A percentile compares a stretch with the other conserved stretches of the same genome.
Evolutionary conservation across 345 rosid species (phyloP).

Genomic region (Garcia nutans): DNA sequence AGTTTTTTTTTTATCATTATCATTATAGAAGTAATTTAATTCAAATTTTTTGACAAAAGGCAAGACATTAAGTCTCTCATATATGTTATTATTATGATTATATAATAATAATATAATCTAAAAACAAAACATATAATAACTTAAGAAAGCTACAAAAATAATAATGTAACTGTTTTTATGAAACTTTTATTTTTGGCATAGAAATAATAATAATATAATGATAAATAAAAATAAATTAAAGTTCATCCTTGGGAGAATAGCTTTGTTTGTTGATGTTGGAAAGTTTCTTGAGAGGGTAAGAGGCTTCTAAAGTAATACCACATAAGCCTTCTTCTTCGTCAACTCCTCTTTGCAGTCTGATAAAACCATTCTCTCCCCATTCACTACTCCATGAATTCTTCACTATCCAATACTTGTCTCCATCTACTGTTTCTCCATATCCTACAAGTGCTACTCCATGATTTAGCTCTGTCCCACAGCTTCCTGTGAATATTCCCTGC

Average conservation of each 20-base stretch:
- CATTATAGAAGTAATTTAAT: too few species aligned
- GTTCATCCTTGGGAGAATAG: conserved; percentile 7
- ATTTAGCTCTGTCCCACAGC: conserved; percentile 51
- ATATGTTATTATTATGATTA: too few species aligned
- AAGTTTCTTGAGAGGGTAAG: conserved; percentile 40
- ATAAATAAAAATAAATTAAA: not conserved
- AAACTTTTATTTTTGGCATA: too few species aligned
- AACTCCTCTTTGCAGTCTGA: conserved; percentile 47
- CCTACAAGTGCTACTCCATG: conserved; percentile 57
- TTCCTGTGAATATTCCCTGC: conserved; percentile 53
- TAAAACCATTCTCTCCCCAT: conserved; percentile 60
- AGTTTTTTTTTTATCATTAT: too few species aligned
- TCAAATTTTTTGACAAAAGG: too few species aligned
- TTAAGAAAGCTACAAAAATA: too few species aligned
- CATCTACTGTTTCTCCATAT: conserved; percentile 40
- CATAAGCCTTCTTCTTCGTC: conserved; percentile 42
- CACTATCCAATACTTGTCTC: conserved; percentile 50
- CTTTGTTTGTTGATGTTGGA: conserved; percentile 8
- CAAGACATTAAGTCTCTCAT: too few species aligned
- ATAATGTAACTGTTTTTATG: too few species aligned
- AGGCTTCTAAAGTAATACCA: conserved; percentile 60
- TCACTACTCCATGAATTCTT: conserved; percentile 61
- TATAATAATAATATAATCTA: too few species aligned
- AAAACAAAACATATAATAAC: too few species aligned
- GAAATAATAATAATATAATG: too few species aligned